A percentile compares a stretch with the other conserved stretches of the same genome.
Evolutionary conservation across 192 early-diverging fungal genomes (phyloP).

Genomic region (Gigaspora rosea): DNA sequence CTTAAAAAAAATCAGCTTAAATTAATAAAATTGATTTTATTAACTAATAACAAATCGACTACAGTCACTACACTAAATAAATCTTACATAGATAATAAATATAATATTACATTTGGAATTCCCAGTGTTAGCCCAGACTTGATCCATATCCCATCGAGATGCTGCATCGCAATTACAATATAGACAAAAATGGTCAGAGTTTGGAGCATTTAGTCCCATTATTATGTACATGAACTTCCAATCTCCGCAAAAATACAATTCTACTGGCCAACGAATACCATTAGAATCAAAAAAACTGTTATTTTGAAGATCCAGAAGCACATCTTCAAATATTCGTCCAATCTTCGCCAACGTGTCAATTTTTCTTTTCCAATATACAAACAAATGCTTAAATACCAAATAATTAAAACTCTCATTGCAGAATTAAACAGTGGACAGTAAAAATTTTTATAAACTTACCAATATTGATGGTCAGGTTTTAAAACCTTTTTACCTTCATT

Average conservation of each 20-base stretch:
- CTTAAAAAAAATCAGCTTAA: no score
- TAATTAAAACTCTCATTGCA: background rate
- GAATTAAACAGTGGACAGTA: background rate
- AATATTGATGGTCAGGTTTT: background rate
- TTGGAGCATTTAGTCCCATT: background rate
- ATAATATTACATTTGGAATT: background rate
- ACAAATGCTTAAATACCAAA: no score
- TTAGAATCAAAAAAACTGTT: background rate
- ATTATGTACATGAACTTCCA: slow-evolving; percentile 5
- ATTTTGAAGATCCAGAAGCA: background rate
- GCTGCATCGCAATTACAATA: no score
- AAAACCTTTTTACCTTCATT: no score
- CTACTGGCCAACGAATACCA: background rate
- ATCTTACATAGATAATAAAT: background rate
- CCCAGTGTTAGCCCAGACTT: no score
- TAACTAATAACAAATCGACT: no score
- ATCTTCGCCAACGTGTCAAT: background rate
- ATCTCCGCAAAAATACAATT: background rate
- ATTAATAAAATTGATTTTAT: no score
- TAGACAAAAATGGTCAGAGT: background rate
- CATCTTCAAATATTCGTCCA: background rate
- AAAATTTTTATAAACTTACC: background rate
- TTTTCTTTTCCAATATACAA: no score
- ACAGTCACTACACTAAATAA: background rate
- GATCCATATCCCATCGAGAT: no score